Conservation (phyloP, 148 eudicot genomes). For the Rhododendron kiyosumense region DNA sequence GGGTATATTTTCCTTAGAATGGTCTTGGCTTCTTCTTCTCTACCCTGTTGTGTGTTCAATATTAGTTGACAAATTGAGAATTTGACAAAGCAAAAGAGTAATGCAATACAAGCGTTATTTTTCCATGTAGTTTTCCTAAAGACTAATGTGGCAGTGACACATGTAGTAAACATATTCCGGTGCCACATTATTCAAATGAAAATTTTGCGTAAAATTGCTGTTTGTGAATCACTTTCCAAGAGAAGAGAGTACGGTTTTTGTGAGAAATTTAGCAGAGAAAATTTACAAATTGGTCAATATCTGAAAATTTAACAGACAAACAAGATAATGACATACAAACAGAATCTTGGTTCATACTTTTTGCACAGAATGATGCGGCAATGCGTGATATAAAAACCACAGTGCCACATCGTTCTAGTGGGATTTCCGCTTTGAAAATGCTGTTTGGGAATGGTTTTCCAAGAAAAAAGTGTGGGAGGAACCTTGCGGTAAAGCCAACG, state of each 20-base stretch:
- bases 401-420: not conserved
- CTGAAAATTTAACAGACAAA: not conserved
- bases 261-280: not conserved
- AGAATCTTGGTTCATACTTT: not conserved
- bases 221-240: not conserved
- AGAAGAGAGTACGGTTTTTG: not conserved
- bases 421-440: not conserved
- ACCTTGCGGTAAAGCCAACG: slow-evolving; percentile 86
- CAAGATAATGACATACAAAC: not conserved
- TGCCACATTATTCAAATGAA: not conserved
- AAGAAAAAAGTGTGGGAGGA: not conserved
- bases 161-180: not conserved
- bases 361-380: not conserved
- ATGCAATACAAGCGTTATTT: not conserved
- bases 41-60: slow-evolving; percentile 30
- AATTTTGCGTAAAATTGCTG: not conserved
- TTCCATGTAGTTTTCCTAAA: not conserved
- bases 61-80: not conserved
- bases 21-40: slow-evolving; percentile 39
- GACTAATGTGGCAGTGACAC: not conserved
- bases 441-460: not conserved
- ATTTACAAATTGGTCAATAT: not conserved
- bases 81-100: not conserved
- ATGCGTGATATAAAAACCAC: not conserved
- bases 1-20: slow-evolving; percentile 50